Percentiles rank a stretch among this genome's conserved stretches.
phyloP scores from a whole-genome alignment of 768 basidiomycete species.

The Lactarius psammicola region DNA sequence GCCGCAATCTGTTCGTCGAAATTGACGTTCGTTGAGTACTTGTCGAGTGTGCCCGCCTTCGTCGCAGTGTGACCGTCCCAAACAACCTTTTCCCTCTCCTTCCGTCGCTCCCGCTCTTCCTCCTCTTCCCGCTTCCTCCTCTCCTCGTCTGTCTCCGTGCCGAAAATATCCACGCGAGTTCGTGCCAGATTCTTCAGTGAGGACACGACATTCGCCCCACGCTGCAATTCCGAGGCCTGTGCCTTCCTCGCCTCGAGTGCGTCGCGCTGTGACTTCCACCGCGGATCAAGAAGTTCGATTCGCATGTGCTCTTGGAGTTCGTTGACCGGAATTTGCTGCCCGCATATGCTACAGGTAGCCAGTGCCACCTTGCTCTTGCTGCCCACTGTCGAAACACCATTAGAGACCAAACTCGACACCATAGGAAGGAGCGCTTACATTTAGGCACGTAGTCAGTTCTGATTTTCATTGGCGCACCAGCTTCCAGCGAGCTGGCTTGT shows the following conservation, averaged over 20 bases:
- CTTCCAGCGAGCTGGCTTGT: constrained; percentile 71
- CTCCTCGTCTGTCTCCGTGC: constrained; percentile 91
- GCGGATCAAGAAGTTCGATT: constrained; percentile 94
- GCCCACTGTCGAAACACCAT: constrained; percentile 50
- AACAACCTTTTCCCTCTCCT: constrained; percentile 91
- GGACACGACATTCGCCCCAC: constrained; percentile 90
- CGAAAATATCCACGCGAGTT: constrained; percentile 97
- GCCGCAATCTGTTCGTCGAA: constrained; percentile 98
- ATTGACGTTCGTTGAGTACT: constrained; percentile 90
- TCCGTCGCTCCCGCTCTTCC: constrained; percentile 73
- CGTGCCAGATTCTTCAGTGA: constrained; percentile 91
- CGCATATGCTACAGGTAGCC: constrained; percentile 90
- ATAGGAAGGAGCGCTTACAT: constrained; percentile 48
- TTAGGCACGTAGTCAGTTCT: constrained; percentile 95
- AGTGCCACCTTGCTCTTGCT: constrained; percentile 66
- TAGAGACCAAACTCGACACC: constrained; percentile 8
- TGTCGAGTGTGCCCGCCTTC: constrained; percentile 88
- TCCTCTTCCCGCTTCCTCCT: constrained; percentile 84
- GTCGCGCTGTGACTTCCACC: constrained; percentile 96
- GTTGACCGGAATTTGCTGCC: constrained; percentile 94
- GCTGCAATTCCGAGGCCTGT: constrained; percentile 81
- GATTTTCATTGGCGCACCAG: constrained; percentile 86
- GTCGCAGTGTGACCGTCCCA: constrained; percentile 99
- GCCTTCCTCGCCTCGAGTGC: constrained; percentile 85
- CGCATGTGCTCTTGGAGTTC: constrained; percentile 98